A percentile compares a stretch with the other conserved stretches of the same genome.
Evolutionary conservation across 768 basidiomycete species (phyloP).

Genomic region (Trametes cingulata): DNA sequence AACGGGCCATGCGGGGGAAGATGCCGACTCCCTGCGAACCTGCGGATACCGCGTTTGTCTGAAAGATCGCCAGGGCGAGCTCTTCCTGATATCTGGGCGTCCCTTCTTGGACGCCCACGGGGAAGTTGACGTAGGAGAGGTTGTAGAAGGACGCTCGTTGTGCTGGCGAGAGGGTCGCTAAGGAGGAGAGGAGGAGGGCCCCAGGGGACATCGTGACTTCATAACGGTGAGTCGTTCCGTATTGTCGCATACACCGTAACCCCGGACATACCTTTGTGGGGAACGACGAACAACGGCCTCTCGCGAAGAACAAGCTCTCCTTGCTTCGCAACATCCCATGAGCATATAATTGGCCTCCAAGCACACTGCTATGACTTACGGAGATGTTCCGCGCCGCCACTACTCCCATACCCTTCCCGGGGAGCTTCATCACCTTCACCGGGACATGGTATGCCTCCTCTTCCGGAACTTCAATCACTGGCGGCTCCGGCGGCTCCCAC

Average conservation of each 20-base stretch:
- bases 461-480: neutral
- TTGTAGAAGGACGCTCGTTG: constrained; percentile 49
- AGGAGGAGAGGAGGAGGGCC: constrained; percentile 39
- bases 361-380: constrained; percentile 32
- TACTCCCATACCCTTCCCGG: constrained; percentile 57
- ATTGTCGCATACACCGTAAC: too few relatives aligned
- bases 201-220: constrained; percentile 49
- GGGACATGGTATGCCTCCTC: constrained; percentile 3
- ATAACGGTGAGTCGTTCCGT: neutral
- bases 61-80: constrained; percentile 63
- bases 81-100: constrained; percentile 37
- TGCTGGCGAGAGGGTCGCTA: constrained; percentile 36
- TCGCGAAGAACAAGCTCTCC: constrained; percentile 61
- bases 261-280: constrained; percentile 49
- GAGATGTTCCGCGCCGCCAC: constrained; percentile 53
- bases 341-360: neutral
- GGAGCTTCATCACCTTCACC: constrained; percentile 48
- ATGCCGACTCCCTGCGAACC: constrained; percentile 51
- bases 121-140: constrained; percentile 58
- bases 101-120: constrained; percentile 38
- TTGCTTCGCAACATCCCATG: constrained; percentile 39
- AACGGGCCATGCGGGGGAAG: constrained; percentile 66
- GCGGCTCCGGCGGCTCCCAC: neutral
- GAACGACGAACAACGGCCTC: constrained; percentile 54
- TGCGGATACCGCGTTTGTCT: constrained; percentile 64